Conservation (phyloP, 2,329 filamentous ascomycete genomes). For the Fusarium sp. region DNA sequence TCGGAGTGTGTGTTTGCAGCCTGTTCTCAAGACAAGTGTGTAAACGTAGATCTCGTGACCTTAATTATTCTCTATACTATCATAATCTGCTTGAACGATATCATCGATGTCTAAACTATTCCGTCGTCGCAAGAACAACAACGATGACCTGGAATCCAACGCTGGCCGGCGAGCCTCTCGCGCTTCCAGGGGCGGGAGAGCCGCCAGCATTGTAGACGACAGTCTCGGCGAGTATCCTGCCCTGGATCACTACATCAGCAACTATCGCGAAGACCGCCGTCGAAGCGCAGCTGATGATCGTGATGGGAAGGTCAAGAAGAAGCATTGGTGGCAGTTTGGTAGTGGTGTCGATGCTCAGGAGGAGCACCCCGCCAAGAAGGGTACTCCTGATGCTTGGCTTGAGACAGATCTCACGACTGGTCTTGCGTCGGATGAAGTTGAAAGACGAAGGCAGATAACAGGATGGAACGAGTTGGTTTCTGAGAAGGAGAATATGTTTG, state of each 20-base stretch:
- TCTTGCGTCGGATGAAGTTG: slow-evolving; percentile 18
- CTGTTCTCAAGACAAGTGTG: background rate
- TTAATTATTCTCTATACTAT: background rate
- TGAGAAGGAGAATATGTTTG: slow-evolving; percentile 23
- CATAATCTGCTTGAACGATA: background rate
- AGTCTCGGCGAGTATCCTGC: slow-evolving; percentile 27
- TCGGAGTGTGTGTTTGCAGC: background rate
- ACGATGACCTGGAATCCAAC: slow-evolving; percentile 23
- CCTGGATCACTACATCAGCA: slow-evolving; percentile 31
- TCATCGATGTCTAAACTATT: slow-evolving; percentile 18
- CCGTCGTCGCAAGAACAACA: slow-evolving; percentile 25
- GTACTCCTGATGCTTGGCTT: slow-evolving; percentile 23
- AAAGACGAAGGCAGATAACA: slow-evolving; percentile 8
- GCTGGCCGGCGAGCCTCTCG: slow-evolving; percentile 17
- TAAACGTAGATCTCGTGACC: background rate
- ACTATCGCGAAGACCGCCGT: slow-evolving; percentile 32
- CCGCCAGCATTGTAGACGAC: slow-evolving; percentile 18
- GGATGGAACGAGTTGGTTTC: slow-evolving; percentile 34
- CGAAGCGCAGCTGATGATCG: slow-evolving; percentile 10
- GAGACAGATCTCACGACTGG: slow-evolving; percentile 23
- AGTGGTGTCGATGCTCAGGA: slow-evolving; percentile 2
- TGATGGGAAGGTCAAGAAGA: slow-evolving; percentile 23
- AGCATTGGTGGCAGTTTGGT: slow-evolving; percentile 33
- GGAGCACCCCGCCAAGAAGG: background rate
- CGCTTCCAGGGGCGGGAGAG: slow-evolving; percentile 14